Percentiles rank a stretch among this genome's conserved stretches.
Conservation (phyloP, 257 asterid genomes). For the Solanum tacnaense region DNA sequence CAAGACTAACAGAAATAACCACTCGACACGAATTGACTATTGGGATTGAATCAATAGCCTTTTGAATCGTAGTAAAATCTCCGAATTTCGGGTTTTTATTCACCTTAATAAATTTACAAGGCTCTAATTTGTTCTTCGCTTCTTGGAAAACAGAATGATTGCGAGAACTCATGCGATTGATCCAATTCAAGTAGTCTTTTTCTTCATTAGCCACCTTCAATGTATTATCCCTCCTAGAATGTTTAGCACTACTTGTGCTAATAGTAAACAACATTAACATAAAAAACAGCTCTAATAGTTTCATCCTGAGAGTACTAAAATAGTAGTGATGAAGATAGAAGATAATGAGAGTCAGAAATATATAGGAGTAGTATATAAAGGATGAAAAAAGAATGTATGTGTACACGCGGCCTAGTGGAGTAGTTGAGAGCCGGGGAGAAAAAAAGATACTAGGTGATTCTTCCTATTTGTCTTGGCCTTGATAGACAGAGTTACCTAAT, state of each 20-base stretch:
- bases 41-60: constrained; percentile 65
- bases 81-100: constrained; percentile 47
- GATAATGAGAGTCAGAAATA: not conserved
- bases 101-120: constrained; percentile 57
- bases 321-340: not conserved
- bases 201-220: not conserved
- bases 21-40: constrained; percentile 62
- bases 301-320: not conserved
- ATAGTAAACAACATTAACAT: constrained; percentile 16
- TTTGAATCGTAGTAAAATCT: constrained; percentile 42
- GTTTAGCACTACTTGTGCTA: not conserved
- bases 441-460: too few relatives aligned
- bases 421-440: not conserved
- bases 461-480: not conserved
- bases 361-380: not conserved
- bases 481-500: not conserved
- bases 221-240: not conserved
- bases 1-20: constrained; percentile 58
- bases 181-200: constrained; percentile 49
- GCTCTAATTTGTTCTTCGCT: constrained; percentile 43
- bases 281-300: not conserved
- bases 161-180: constrained; percentile 33
- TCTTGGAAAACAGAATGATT: constrained; percentile 42
- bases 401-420: not conserved
- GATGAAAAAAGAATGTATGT: not conserved